These are phyloP conservation scores for Collybia sp. DNA, from an alignment of 768 basidiomycete species.

Conservation along the genomic window DNA sequence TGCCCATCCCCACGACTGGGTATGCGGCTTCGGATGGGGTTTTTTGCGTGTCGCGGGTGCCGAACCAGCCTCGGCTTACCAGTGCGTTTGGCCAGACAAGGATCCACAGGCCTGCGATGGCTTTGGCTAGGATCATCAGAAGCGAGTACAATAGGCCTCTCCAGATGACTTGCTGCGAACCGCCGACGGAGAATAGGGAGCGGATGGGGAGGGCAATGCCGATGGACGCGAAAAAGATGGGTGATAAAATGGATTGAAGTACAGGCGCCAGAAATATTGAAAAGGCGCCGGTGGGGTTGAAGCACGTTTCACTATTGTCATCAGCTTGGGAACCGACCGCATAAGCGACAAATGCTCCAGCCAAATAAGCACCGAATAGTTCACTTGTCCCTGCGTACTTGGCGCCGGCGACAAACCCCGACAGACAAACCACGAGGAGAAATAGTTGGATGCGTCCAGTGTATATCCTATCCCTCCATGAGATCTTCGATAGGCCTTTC, in stretches of 20 bases:
- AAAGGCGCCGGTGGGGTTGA: conserved; percentile 15
- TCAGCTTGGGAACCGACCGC: conserved; percentile 13
- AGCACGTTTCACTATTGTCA: conserved; percentile 17
- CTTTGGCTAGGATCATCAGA: conserved; percentile 54
- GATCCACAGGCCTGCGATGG: conserved; percentile 41
- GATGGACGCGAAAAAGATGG: conserved; percentile 67
- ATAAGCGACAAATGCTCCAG: conserved; percentile 43
- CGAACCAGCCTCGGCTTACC: conserved; percentile 9
- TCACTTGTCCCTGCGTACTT: conserved; percentile 56
- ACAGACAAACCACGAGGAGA: conserved; percentile 30
- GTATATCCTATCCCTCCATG: conserved; percentile 5
- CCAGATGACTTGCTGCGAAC: conserved; percentile 36
- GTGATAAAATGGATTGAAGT: conserved; percentile 41
- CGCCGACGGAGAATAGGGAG: conserved; percentile 34
- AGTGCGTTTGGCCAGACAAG: conserved; percentile 24
- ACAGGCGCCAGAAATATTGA: too few relatives aligned
- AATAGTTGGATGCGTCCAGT: conserved; percentile 21
- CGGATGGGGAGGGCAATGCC: conserved; percentile 50
- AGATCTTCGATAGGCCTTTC: not conserved
- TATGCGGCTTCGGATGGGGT: not conserved
- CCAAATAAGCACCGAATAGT: conserved; percentile 59
- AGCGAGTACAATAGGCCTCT: conserved; percentile 52
- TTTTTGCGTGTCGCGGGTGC: not conserved
- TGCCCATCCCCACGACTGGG: conserved; percentile 44
- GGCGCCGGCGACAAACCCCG: conserved; percentile 42